phyloP scores from a whole-genome alignment of 768 basidiomycete species.

The Suillus decipiens region DNA sequence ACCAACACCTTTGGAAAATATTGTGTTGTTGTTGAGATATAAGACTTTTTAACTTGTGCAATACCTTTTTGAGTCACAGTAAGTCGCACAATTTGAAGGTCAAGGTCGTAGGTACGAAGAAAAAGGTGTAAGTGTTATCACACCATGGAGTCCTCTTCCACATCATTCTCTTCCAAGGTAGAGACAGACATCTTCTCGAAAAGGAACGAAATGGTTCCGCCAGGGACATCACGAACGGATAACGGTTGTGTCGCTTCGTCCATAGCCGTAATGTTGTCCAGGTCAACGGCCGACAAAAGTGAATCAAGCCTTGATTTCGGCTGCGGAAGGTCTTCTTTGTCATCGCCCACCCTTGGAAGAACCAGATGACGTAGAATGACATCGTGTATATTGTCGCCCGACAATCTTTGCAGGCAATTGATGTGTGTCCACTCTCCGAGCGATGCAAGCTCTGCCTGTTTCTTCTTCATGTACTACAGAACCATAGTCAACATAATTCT shows the following conservation, averaged over 20 bases:
- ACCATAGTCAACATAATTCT: constrained; percentile 7
- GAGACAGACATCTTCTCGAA: constrained; percentile 60
- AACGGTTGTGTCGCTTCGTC: constrained; percentile 35
- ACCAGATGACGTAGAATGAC: constrained; percentile 56
- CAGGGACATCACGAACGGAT: constrained; percentile 51
- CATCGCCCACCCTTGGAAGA: constrained; percentile 22
- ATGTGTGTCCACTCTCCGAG: constrained; percentile 86
- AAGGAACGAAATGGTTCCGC: constrained; percentile 74
- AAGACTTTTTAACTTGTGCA: too few species aligned
- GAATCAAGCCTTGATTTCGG: constrained; percentile 31
- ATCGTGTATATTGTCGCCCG: constrained; percentile 60
- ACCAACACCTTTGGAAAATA: too few species aligned
- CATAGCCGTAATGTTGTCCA: constrained; percentile 45
- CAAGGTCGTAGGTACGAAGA: constrained; percentile 1
- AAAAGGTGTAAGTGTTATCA: not conserved
- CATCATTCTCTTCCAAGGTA: constrained; percentile 18
- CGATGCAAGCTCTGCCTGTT: constrained; percentile 66
- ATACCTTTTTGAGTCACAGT: too few species aligned
- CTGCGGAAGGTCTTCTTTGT: constrained; percentile 16
- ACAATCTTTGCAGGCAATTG: constrained; percentile 57
- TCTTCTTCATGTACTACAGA: constrained; percentile 62
- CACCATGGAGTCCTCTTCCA: not conserved
- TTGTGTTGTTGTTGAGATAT: too few species aligned
- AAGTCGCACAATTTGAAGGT: not conserved
- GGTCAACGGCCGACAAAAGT: constrained; percentile 47